Percentiles rank a stretch among this genome's conserved stretches.
phyloP scores from a whole-genome alignment of 2,329 filamentous ascomycete species.

The Alternaria arborescens region DNA sequence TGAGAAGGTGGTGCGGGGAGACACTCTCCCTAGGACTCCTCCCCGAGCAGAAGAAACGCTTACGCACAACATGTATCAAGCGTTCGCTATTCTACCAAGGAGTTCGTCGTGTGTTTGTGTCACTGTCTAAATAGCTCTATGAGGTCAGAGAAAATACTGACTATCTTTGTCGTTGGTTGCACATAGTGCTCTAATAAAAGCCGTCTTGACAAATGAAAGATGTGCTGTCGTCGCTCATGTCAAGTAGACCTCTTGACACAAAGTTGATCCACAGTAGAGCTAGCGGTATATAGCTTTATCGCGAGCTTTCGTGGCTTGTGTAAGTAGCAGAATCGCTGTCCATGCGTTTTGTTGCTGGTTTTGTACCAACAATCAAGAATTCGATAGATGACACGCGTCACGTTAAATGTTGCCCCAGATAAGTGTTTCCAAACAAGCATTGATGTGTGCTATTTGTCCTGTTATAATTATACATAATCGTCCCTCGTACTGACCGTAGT shows the following conservation, averaged over 20 bases:
- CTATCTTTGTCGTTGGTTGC: not conserved
- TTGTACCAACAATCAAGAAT: not conserved
- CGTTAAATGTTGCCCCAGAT: not conserved
- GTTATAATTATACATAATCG: conserved; percentile 6
- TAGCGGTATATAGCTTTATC: not conserved
- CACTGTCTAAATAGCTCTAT: not conserved
- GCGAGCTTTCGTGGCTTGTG: not conserved
- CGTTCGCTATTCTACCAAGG: not conserved
- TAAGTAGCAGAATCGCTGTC: not conserved
- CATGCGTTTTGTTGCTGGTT: not conserved
- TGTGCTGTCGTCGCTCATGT: not conserved
- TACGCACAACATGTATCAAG: not conserved
- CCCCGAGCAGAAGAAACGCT: not conserved
- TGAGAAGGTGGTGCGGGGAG: not conserved
- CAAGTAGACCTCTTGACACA: not conserved
- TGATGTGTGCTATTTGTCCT: not conserved
- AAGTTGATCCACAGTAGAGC: not conserved
- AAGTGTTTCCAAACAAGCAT: not conserved
- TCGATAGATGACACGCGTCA: not conserved
- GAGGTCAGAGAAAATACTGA: not conserved
- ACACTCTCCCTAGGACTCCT: not conserved
- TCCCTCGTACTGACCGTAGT: conserved; percentile 19
- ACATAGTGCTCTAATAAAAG: not conserved
- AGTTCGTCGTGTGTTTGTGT: not conserved
- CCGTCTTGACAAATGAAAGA: not conserved